These are phyloP conservation scores for Pestalotiopsis sp. DNA, from an alignment of 2,329 filamentous ascomycete species.

Conservation along the genomic window DNA sequence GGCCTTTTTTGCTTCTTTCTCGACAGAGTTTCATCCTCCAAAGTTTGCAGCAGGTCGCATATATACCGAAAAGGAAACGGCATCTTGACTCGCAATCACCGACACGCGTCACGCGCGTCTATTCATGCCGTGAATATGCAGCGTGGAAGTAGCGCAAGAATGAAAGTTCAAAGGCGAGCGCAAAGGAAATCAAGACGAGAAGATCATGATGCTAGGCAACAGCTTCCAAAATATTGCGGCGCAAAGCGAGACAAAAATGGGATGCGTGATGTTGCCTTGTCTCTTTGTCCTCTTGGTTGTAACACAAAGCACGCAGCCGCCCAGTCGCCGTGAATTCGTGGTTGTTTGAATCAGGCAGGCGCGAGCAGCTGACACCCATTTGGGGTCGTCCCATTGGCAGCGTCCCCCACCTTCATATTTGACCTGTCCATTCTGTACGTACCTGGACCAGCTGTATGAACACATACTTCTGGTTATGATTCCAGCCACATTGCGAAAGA, in stretches of 20 bases:
- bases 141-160: neutral
- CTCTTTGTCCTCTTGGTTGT: neutral
- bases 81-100: conserved; percentile 31
- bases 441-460: too few relatives aligned
- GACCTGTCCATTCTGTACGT: neutral
- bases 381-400: neutral
- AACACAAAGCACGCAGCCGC: neutral
- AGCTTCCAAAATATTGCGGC: neutral
- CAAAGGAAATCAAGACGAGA: neutral
- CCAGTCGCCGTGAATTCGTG: neutral
- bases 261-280: neutral
- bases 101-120: neutral
- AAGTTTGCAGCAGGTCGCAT: conserved; percentile 72
- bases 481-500: neutral
- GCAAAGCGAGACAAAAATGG: neutral
- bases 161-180: neutral
- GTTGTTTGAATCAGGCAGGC: neutral
- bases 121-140: neutral
- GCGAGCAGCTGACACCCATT: conserved; percentile 1
- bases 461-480: neutral
- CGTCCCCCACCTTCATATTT: neutral
- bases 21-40: conserved; percentile 52
- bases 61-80: conserved; percentile 70
- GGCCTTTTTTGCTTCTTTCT: conserved; percentile 31
- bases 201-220: conserved; percentile 2